These are phyloP conservation scores for Earliella scabrosa DNA, from an alignment of 1,284 basidiomycete species.

Conservation along the genomic window DNA sequence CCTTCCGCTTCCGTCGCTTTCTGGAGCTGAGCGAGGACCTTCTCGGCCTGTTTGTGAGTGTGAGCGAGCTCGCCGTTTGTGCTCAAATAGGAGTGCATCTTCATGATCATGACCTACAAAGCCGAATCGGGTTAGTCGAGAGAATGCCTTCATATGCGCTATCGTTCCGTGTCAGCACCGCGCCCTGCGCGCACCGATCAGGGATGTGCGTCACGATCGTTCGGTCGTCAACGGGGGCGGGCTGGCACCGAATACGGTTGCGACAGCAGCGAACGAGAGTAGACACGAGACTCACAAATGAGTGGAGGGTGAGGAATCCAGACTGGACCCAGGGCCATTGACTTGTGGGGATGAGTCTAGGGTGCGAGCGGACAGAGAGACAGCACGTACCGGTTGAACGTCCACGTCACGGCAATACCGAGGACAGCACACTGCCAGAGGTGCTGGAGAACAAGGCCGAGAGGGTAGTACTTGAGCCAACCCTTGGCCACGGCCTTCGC, in stretches of 20 bases:
- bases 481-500: constrained; percentile 77
- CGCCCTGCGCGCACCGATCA: too few relatives aligned
- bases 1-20: constrained; percentile 54
- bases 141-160: neutral
- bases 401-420: constrained; percentile 78
- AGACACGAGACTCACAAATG: constrained; percentile 53
- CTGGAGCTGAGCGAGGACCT: constrained; percentile 49
- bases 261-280: neutral
- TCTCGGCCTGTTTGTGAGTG: constrained; percentile 50
- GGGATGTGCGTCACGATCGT: too few relatives aligned
- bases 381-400: constrained; percentile 75
- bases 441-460: constrained; percentile 80
- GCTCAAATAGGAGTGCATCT: constrained; percentile 94
- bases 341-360: constrained; percentile 40
- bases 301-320: constrained; percentile 93
- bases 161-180: neutral
- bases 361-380: too few relatives aligned
- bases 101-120: constrained; percentile 86
- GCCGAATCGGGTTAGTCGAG: constrained; percentile 1
- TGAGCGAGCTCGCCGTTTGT: constrained; percentile 86
- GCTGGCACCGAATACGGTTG: neutral
- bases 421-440: constrained; percentile 75
- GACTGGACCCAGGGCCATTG: constrained; percentile 99
- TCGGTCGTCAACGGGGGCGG: too few relatives aligned
- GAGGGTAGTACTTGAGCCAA: constrained; percentile 80